A percentile compares a stretch with the other conserved stretches of the same genome.
phyloP scores from a whole-genome alignment of 495 filamentous ascomycete species.

The Xylaria nigripes region DNA sequence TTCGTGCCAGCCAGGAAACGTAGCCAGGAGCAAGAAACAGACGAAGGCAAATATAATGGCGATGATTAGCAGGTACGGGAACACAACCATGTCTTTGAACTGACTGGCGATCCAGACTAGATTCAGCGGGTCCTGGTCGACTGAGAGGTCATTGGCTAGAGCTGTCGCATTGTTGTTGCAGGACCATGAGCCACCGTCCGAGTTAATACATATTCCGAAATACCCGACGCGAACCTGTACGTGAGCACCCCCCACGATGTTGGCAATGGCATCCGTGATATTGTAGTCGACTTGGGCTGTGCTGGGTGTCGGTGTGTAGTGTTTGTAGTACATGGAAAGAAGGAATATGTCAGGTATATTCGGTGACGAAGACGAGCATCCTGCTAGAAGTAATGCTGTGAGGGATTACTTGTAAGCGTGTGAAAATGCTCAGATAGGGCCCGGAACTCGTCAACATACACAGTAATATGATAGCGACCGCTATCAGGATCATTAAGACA shows the following conservation, averaged over 20 bases:
- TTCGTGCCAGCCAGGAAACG: constrained; percentile 75
- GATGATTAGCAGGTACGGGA: constrained; percentile 73
- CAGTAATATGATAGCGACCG: constrained; percentile 85
- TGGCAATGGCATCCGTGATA: constrained; percentile 63
- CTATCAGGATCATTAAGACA: constrained; percentile 95
- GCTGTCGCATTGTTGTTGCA: constrained; percentile 73
- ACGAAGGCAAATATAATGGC: constrained; percentile 76
- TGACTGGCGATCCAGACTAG: constrained; percentile 71
- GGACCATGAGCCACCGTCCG: constrained; percentile 60
- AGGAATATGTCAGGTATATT: constrained; percentile 74
- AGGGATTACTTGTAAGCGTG: constrained; percentile 1
- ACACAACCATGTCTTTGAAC: constrained; percentile 76
- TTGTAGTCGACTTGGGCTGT: constrained; percentile 79
- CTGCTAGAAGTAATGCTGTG: constrained; percentile 66
- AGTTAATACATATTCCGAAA: constrained; percentile 65
- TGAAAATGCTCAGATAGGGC: not conserved
- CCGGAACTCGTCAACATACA: constrained; percentile 54
- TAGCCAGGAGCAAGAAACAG: constrained; percentile 65
- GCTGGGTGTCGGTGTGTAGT: constrained; percentile 56
- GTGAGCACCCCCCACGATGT: constrained; percentile 59
- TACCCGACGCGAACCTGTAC: constrained; percentile 57
- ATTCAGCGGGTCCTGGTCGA: constrained; percentile 72
- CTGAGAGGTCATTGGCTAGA: constrained; percentile 56
- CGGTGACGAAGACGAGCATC: constrained; percentile 69
- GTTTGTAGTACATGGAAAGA: constrained; percentile 64